Conservation (phyloP, 1,139 yeast genomes). For the Protomyces arabidopsidicola region DNA sequence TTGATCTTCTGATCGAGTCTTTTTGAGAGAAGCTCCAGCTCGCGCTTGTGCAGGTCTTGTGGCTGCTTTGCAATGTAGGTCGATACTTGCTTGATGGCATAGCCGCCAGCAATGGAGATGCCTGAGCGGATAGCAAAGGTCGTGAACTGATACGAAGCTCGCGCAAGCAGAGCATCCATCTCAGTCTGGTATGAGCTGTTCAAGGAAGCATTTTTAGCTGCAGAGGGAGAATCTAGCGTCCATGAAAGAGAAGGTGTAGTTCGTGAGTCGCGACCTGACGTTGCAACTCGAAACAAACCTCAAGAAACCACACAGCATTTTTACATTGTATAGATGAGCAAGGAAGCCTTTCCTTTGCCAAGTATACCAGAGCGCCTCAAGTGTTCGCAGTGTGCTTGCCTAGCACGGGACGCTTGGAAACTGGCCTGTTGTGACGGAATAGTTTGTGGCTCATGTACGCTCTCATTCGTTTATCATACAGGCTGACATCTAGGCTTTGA, state of each 20-base stretch:
- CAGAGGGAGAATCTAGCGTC: too few relatives aligned
- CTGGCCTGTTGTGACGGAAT: conserved; percentile 22
- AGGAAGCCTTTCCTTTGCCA: conserved; percentile 16
- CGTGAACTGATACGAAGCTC: conserved; percentile 30
- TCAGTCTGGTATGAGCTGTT: neutral
- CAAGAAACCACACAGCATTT: too few relatives aligned
- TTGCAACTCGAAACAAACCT: too few relatives aligned
- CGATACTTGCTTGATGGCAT: conserved; percentile 30
- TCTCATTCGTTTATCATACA: neutral
- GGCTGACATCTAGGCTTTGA: conserved; percentile 14
- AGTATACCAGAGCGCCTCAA: conserved; percentile 24
- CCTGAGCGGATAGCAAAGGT: conserved; percentile 32
- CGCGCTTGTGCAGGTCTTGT: conserved; percentile 14
- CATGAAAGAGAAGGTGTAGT: too few relatives aligned
- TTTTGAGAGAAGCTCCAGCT: conserved; percentile 23
- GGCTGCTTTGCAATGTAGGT: conserved; percentile 29
- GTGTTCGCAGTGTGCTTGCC: conserved; percentile 6
- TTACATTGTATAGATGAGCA: neutral
- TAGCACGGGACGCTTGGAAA: conserved; percentile 26
- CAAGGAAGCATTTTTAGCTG: neutral
- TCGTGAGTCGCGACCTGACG: too few relatives aligned
- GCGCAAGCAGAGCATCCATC: conserved; percentile 24
- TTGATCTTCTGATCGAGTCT: conserved; percentile 30
- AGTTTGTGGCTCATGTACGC: conserved; percentile 16
- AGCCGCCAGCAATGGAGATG: conserved; percentile 28